Base-by-base conservation (phyloP, 805 yeast genomes). In the Dipodascus albidus region DNA sequence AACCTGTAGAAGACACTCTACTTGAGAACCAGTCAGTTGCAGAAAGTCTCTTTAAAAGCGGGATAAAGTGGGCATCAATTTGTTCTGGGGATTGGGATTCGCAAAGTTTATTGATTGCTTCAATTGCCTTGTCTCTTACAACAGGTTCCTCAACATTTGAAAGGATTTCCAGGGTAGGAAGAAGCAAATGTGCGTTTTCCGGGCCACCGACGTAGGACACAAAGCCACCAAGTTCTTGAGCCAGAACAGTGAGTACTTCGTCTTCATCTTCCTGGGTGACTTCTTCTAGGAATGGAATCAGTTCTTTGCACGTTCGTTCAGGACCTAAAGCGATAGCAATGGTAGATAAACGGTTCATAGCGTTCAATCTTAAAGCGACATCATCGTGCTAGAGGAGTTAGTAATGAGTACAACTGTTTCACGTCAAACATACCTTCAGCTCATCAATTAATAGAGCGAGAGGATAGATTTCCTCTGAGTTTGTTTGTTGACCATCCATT, bases 371-470 rank as follows among this genome's bases (percentile, higher is more conserved):
- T 63, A 90, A 85, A 23, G 96, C 79, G 42, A 91, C 91, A 66
- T 93, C 99, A 66, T 93, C 99, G 68, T 91, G 97, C 71, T 75
- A 63, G n/a, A 42, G 15, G 17, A 22, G 22, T 47, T 21, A 24
- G 23, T 53, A 23, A n/a, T 6, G 11, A 53, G 42, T 23, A 42
- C 23, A 17, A n/a, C n/a, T n/a, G n/a, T n/a, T n/a, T n/a, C n/a
- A 27, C 6, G 33, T 11, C 9, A 11, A 11, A 51, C 58, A 31
- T 49, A 67, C 70, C 62, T 87, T 87, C 68, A 93, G 78, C 70
- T 95, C 99, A 68, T 95, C 99, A 87, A 93, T 89, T 56, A 93
- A 78, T 61, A 93, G 77, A 15, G 99, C 99, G 69, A 93, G 79
- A 48, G 99, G 99, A 65, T 87, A 91, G 54, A 93, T 77, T 61